Evolutionary conservation across 768 basidiomycete genomes (phyloP), one percentile per base, ranked within the genome.

Genomic region (Zangia roseola): DNA sequence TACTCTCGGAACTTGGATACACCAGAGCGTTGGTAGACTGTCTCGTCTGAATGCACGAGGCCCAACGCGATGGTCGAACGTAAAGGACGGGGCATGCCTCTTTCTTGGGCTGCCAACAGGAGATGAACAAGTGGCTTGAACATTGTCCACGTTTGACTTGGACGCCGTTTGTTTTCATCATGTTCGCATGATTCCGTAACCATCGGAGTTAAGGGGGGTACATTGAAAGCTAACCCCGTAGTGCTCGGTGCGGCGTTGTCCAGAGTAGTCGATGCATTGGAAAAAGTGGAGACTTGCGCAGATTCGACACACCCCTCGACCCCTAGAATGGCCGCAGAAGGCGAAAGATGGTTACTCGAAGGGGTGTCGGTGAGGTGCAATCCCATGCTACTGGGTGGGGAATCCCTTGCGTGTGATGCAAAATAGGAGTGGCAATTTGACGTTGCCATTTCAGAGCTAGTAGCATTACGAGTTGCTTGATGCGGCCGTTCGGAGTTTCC

Each of bases 21-120:
- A 5, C 70, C 70, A 0, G 40, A 62, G 13, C 55, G 62, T 37
- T 36, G 35, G 45, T 70, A 69, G 24, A 55, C 36, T 21, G 53
- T 38, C 16, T 61, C 61, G 38, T 72, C 68, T 19, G 16, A 25
- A 24, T 58, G 41, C n/a, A 55, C 7, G 2, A 82, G 60, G 13
- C 68, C 65, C 13, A 56, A 0, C 5, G 71, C 74, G 17, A 82
- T 49, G 1, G 8, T 50, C 14, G 75, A 73, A n/a, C 77, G 74
- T 5, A 67, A 60, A 12, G 77, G 69, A 16, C 57, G 68, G 23
- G 33, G 0, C 23, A 61, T 48, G 5, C 75, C 76, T 6, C 62
- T 66, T 14, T 53, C 50, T 26, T 56, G 62, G 20, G 53, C 57
- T 28, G 49, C 54, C 16, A 67, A 43, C 26, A 68, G 44, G 45